A percentile compares a stretch with the other conserved stretches of the same genome.
Evolutionary conservation across 1,139 yeast species (phyloP).

Genomic region (Taphrina deformans): DNA sequence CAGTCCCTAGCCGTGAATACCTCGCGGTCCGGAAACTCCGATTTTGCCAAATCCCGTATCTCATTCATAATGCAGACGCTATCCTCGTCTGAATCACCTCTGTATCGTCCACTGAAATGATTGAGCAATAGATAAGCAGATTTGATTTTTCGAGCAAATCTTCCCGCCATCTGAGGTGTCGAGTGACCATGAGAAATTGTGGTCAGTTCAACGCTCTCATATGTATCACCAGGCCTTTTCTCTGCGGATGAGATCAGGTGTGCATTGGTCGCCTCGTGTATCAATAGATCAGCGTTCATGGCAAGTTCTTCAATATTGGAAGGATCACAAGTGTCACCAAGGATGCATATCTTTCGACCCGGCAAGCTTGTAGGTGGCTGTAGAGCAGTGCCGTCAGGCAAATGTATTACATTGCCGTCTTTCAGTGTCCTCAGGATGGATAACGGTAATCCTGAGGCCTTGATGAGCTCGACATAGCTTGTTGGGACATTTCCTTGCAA

Average conservation of each 20-base stretch:
- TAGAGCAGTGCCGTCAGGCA: conserved; percentile 24
- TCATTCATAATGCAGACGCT: conserved; percentile 19
- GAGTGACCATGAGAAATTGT: conserved; percentile 31
- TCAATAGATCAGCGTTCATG: conserved; percentile 5
- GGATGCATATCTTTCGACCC: conserved; percentile 23
- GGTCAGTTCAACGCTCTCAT: conserved; percentile 8
- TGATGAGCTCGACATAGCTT: not conserved
- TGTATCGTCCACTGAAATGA: conserved; percentile 31
- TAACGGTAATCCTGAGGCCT: conserved; percentile 15
- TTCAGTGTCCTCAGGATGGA: conserved; percentile 11
- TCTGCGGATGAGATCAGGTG: not conserved
- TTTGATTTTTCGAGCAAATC: conserved; percentile 12
- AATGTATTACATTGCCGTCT: not conserved
- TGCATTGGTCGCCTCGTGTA: conserved; percentile 34
- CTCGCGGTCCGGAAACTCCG: conserved; percentile 3
- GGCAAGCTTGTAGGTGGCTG: conserved; percentile 12
- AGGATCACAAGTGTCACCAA: conserved; percentile 33
- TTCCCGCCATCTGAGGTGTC: conserved; percentile 32
- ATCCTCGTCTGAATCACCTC: conserved; percentile 18
- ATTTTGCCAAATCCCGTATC: conserved; percentile 19
- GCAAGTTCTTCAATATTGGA: conserved; percentile 14
- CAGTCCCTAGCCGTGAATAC: conserved; percentile 29
- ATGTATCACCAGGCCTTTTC: not conserved
- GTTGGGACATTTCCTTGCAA: conserved; percentile 13
- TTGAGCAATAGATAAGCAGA: conserved; percentile 11